Evolutionary conservation across 2,329 filamentous ascomycete species (phyloP).

Genomic region (Ceratocystis ficicola): DNA sequence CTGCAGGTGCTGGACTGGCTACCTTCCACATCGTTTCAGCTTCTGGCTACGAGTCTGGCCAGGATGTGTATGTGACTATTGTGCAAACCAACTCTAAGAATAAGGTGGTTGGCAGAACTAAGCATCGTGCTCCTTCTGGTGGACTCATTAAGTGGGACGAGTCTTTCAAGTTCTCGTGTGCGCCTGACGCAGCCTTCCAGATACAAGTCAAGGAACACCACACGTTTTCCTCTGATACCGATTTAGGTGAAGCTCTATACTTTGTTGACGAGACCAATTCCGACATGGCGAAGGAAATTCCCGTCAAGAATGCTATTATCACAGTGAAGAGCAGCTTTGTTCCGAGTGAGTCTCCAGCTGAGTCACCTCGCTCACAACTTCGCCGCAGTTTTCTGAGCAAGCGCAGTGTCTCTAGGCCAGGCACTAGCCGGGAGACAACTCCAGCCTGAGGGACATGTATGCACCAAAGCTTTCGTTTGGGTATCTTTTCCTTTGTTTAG

Average conservation of each 20-base stretch:
- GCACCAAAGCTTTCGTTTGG: conserved; percentile 6
- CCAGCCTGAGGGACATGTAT: conserved; percentile 23
- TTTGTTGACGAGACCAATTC: conserved; percentile 72
- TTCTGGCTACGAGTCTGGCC: conserved; percentile 59
- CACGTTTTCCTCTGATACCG: conserved; percentile 70
- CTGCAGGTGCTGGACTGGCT: conserved; percentile 60
- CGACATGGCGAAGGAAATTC: conserved; percentile 59
- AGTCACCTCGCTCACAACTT: conserved; percentile 37
- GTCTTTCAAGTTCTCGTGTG: conserved; percentile 64
- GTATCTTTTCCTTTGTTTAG: background rate
- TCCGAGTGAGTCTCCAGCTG: conserved; percentile 30
- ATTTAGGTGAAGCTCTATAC: conserved; percentile 75
- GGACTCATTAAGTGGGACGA: conserved; percentile 63
- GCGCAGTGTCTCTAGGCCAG: conserved; percentile 27
- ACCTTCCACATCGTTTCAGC: conserved; percentile 70
- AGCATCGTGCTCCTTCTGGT: conserved; percentile 63
- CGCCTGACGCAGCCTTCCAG: conserved; percentile 75
- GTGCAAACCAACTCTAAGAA: conserved; percentile 54
- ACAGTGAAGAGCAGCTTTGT: conserved; percentile 62
- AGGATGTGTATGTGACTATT: conserved; percentile 68
- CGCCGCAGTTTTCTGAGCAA: conserved; percentile 46
- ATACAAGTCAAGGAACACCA: conserved; percentile 75
- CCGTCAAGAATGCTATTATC: conserved; percentile 60
- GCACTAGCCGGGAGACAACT: conserved; percentile 35
- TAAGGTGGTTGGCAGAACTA: conserved; percentile 84